A percentile compares a stretch with the other conserved stretches of the same genome.
Conservation (phyloP, 1,284 basidiomycete genomes). For the Mycosarcoma maydis region DNA sequence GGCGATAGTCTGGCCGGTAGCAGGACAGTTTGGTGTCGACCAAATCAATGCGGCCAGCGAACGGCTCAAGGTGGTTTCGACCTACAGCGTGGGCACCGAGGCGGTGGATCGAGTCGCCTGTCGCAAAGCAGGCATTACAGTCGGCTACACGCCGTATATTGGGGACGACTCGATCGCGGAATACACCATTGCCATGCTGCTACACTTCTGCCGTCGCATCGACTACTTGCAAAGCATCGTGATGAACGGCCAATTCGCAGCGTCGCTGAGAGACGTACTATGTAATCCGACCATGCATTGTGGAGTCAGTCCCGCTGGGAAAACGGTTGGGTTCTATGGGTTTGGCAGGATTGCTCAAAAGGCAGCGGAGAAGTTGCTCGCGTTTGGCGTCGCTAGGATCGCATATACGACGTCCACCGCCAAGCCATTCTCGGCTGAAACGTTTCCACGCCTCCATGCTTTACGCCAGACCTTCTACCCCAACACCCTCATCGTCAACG, state of each 20-base stretch:
- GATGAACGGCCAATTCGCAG: not conserved
- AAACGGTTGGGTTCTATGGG: conserved; percentile 28
- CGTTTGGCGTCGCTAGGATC: conserved; percentile 10
- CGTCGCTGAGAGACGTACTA: conserved; percentile 9
- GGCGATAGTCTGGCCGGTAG: conserved; percentile 20
- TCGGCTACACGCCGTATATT: conserved; percentile 28
- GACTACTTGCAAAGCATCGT: not conserved
- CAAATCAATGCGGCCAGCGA: conserved; percentile 11
- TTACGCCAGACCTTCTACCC: conserved; percentile 22
- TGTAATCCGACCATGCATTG: conserved; percentile 20
- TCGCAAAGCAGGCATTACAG: conserved; percentile 11
- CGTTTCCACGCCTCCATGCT: conserved; percentile 13
- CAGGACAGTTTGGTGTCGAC: conserved; percentile 8
- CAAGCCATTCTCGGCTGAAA: conserved; percentile 5
- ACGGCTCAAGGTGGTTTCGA: conserved; percentile 14
- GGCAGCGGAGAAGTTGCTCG: conserved; percentile 25
- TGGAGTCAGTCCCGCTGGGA: conserved; percentile 20
- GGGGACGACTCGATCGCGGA: conserved; percentile 22
- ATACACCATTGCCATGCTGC: conserved; percentile 31
- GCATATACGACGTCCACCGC: conserved; percentile 16
- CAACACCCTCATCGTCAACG: conserved; percentile 7
- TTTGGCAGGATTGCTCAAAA: conserved; percentile 34
- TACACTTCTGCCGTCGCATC: conserved; percentile 16
- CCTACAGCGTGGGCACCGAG: conserved; percentile 25
- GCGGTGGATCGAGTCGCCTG: conserved; percentile 20